Conservation (phyloP, 441 rosid genomes). For the Erodium trifolium region DNA sequence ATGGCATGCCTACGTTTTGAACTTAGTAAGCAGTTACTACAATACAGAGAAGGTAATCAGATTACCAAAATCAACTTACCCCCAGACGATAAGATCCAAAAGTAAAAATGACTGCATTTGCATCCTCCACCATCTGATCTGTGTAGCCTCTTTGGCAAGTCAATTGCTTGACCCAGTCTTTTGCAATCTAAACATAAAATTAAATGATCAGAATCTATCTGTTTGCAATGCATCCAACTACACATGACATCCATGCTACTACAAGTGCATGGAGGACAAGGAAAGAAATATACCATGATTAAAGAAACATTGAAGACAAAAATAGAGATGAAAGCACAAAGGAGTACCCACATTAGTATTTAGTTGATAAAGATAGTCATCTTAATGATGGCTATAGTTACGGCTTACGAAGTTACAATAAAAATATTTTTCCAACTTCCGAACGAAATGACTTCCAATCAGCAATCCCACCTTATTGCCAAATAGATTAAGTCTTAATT, state of each 20-base stretch:
- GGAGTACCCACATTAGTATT: neutral
- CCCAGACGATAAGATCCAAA: constrained; percentile 70
- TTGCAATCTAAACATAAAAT: constrained; percentile 35
- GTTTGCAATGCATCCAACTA: neutral
- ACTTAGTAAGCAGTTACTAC: neutral
- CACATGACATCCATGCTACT: neutral
- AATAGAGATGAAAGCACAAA: neutral
- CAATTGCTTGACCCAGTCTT: constrained; percentile 57
- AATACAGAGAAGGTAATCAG: neutral
- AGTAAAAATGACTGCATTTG: constrained; percentile 58
- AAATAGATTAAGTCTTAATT: neutral
- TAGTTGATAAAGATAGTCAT: neutral
- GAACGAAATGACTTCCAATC: neutral
- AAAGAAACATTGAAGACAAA: neutral
- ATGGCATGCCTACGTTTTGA: neutral
- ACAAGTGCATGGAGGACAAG: neutral
- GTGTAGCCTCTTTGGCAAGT: constrained; percentile 52
- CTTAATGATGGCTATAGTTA: neutral
- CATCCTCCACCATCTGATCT: constrained; percentile 66
- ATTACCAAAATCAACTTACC: constrained; percentile 19
- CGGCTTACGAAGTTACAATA: neutral
- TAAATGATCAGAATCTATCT: neutral
- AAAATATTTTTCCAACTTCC: neutral
- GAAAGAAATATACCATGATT: neutral
- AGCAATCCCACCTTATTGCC: neutral